Conservation (phyloP, 2,329 filamentous ascomycete species). For the Aspergillus caelatus region DNA sequence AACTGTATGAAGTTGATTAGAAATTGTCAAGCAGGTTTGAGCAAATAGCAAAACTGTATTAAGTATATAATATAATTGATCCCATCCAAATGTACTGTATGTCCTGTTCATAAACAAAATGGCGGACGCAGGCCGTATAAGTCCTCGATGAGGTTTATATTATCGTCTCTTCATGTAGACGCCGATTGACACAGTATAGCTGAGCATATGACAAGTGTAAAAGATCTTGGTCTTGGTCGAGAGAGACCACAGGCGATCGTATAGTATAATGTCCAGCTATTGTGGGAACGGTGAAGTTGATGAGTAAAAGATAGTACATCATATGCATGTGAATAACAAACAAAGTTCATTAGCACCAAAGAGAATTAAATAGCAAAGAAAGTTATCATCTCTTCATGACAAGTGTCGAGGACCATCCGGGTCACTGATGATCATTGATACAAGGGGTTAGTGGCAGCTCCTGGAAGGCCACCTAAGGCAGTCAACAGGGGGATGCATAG, state of each 20-base stretch:
- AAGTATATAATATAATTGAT: background rate
- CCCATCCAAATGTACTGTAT: slow-evolving; percentile 1
- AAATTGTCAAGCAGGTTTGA: background rate
- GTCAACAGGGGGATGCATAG: background rate
- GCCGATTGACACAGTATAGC: background rate
- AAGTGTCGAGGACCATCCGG: background rate
- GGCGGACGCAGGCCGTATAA: background rate
- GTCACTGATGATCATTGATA: background rate
- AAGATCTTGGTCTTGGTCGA: background rate
- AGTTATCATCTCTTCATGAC: background rate
- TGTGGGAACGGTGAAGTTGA: background rate
- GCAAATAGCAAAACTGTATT: background rate
- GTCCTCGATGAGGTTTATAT: background rate
- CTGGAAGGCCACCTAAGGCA: background rate
- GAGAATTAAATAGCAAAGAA: background rate
- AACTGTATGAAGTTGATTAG: background rate
- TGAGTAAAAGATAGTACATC: background rate
- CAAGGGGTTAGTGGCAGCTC: background rate
- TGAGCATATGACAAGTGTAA: background rate
- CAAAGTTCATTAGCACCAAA: background rate
- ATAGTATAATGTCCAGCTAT: background rate
- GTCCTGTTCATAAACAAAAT: background rate
- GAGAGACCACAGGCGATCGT: background rate
- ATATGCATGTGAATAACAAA: slow-evolving; percentile 1
- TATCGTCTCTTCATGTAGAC: slow-evolving; percentile 8